phyloP scores from a whole-genome alignment of 2,329 filamentous ascomycete genomes.

The Apiospora arundinis region DNA sequence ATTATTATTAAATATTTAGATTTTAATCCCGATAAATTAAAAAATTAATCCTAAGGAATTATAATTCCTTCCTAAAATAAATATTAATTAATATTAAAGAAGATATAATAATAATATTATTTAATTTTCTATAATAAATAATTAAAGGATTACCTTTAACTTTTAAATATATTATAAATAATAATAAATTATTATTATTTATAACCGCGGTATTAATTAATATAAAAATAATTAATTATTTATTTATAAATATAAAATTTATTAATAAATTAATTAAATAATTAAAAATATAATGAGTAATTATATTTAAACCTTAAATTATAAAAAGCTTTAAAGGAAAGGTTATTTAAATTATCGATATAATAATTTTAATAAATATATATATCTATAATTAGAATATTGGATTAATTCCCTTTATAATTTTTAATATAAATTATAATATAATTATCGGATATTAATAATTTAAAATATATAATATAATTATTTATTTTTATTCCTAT shows the following conservation, averaged over 20 bases:
- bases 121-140: neutral
- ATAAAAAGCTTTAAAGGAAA: constrained; percentile 14
- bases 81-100: neutral
- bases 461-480: neutral
- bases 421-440: constrained; percentile 16
- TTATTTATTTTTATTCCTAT: neutral
- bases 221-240: neutral
- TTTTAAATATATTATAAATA: neutral
- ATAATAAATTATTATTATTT: neutral
- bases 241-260: constrained; percentile 20
- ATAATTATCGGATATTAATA: constrained; percentile 11
- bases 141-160: neutral
- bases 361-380: constrained; percentile 22
- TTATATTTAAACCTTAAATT: too few species aligned
- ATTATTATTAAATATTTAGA: neutral
- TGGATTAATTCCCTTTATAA: neutral
- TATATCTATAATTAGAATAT: constrained; percentile 16
- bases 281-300: constrained; percentile 1
- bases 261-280: constrained; percentile 20
- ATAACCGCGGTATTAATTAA: neutral
- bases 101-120: neutral
- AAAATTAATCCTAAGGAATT: neutral
- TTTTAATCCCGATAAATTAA: neutral
- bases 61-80: neutral
- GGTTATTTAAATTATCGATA: constrained; percentile 19